Evolutionary conservation across 441 rosid species (phyloP).

Genomic region (Dalechampia spathulata): DNA sequence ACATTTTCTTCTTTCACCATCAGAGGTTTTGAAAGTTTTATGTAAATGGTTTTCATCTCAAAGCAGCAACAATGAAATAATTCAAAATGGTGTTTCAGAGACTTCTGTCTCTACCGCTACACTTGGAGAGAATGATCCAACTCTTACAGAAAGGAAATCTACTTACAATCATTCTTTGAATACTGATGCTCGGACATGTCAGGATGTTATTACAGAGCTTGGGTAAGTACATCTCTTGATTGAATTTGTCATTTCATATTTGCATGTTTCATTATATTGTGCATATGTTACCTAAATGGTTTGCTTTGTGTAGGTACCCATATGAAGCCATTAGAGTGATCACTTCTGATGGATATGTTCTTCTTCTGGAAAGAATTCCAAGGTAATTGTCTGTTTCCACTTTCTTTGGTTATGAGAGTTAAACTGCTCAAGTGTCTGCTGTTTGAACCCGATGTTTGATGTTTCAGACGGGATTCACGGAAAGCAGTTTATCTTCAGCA

Average conservation of each 20-base stretch:
- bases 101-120: slow-evolving; percentile 38
- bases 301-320: slow-evolving; percentile 57
- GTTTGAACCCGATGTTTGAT: slow-evolving; percentile 23
- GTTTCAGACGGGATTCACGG: slow-evolving; percentile 76
- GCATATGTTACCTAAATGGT: neutral
- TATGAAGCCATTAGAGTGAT: slow-evolving; percentile 88
- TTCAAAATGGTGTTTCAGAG: slow-evolving; percentile 20
- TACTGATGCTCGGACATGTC: slow-evolving; percentile 92
- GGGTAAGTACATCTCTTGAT: slow-evolving; percentile 45
- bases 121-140: slow-evolving; percentile 59
- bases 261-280: slow-evolving; percentile 8
- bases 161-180: slow-evolving; percentile 57
- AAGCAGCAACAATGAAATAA: slow-evolving; percentile 15
- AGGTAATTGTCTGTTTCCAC: slow-evolving; percentile 48
- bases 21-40: slow-evolving; percentile 34
- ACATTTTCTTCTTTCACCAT: slow-evolving; percentile 70
- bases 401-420: slow-evolving; percentile 9
- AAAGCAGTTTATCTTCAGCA: slow-evolving; percentile 92
- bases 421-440: slow-evolving; percentile 15
- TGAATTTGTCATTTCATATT: neutral
- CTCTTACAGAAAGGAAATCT: slow-evolving; percentile 42
- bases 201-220: slow-evolving; percentile 91
- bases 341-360: slow-evolving; percentile 92
- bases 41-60: slow-evolving; percentile 47
- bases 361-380: slow-evolving; percentile 93